Evolutionary conservation across 495 filamentous ascomycete genomes (phyloP), one percentile per base, ranked within the genome.

Genomic region (Penicillium macrosclerotiorum): DNA sequence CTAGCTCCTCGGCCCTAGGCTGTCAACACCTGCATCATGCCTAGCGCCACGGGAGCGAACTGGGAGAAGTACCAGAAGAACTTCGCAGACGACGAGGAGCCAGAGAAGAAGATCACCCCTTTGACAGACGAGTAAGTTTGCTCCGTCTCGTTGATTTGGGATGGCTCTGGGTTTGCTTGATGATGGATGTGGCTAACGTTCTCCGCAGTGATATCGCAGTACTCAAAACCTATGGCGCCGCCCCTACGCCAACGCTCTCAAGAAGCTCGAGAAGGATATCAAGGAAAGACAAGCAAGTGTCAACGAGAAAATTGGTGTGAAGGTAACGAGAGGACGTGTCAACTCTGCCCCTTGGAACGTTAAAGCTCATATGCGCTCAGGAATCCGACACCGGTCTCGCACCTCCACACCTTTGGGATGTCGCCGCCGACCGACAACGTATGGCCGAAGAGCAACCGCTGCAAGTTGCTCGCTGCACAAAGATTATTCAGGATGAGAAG

Each of bases 41-140:
- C 89, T 77, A 93, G 87, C 67, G 93, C 93, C 71, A 95, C 86
- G 48, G 93, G 93, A 59, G 67, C 76, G 64, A 89, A 78, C 80
- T 98, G 93, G 93, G 91, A 98, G 82, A 96, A 97, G 79, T 96
- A 95, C 77, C 74, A 82, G 72, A 96, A 98, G 79, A 87, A 86
- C 61, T 98, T 86, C 60, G 92, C 85, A 47, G 93, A 98, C 63
- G 93, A 98, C 54, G 93, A 97, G 63, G 80, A 90, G 66, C 88
- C 90, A 62, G 93, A 98, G 79, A 98, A 98, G 86, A 98, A 97
- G 80, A 98, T 97, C 62, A 90, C 89, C 29, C 93, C 93, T 47
- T 76, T 98, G 26, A 82, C 90, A 53, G 93, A 96, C 76, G 91
- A 95, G 91, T 97, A 76, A 57, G 87, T 78, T 36, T 9, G 20